A percentile compares a stretch with the other conserved stretches of the same genome.
These are phyloP conservation scores for Paspalum notatum DNA, from an alignment of 176 grass and related monocot species.

Conservation along the genomic window DNA sequence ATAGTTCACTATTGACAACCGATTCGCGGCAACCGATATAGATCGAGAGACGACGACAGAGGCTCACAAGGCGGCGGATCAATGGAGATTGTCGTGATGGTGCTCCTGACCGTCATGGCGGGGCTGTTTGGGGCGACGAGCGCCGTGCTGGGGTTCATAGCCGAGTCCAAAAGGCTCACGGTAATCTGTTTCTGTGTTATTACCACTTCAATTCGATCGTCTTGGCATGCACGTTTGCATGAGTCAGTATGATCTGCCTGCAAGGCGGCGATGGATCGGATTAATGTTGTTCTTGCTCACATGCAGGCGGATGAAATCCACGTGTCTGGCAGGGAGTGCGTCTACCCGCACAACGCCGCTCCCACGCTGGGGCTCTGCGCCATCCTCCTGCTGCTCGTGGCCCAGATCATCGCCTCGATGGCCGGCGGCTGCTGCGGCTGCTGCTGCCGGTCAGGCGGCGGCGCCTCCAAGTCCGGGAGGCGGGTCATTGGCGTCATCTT, in stretches of 20 bases:
- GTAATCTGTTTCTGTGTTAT: not conserved
- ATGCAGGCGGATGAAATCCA: conserved; percentile 1
- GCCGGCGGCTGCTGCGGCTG: conserved; percentile 13
- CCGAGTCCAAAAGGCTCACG: conserved; percentile 22
- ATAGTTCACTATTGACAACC: no score
- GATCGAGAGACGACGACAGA: not conserved
- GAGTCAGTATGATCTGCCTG: not conserved
- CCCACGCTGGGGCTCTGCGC: not conserved
- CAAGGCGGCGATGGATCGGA: not conserved
- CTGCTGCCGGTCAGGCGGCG: not conserved
- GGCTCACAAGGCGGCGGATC: not conserved
- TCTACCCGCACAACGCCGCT: conserved; percentile 19
- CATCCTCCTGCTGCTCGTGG: not conserved
- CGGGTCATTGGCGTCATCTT: conserved; percentile 8
- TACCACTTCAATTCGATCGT: not conserved
- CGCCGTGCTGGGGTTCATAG: conserved; percentile 43
- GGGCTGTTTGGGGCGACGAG: conserved; percentile 20
- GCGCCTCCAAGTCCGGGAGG: not conserved
- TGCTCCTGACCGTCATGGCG: not conserved
- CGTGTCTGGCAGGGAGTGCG: not conserved
- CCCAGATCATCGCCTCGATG: not conserved
- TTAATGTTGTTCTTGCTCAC: not conserved
- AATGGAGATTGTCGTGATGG: not conserved
- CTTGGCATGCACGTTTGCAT: not conserved
- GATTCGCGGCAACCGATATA: not conserved